Evolutionary conservation across 352 stramenopile species (phyloP), one percentile per base, ranked within the genome.

Genomic region (Phytophthora pisi): DNA sequence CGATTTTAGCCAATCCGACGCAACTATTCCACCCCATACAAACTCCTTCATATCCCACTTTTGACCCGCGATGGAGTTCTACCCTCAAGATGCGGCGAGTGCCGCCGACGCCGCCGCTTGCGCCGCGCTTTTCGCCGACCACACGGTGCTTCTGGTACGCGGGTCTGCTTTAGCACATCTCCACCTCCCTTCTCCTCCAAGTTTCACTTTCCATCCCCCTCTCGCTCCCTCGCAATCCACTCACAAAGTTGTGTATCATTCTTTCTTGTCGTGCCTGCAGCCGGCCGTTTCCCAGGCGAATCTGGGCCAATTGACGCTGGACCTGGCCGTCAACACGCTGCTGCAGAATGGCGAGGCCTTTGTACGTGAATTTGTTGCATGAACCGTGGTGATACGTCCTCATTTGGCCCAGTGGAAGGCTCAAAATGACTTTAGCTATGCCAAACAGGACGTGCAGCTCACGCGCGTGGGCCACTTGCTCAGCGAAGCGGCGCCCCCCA

Each of bases 261-360:
- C 55, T n/a, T 23, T 51, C 6, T 0, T 9, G 20, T 64, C 36
- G 0, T 56, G 3, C 15, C 34, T 18, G 23, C 26, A 95, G 87
- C 87, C 87, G 5, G 80, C 78, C 15, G 74, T 95, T 46, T 95
- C 87, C 5, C 91, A 82, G 58, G 87, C 83, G n/a, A 95, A 95
- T 64, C 57, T 95, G 34, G 87, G 87, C 20, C 87, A 95, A 66
- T 63, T 95, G 60, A 82, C 82, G 20, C 62, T 93, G n/a, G 87
- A 93, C 66, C 74, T 93, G 30, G 31, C 91, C 36, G 67, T 92
- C 68, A 95, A 92, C 66, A 91, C 85, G 62, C 65, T 92, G 43
- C 73, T 95, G 18, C 72, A 78, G 49, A 74, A 81, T 38, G 82
- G 72, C 24, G 18, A 77, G 20, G 62, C 42, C 47, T 84, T 82